Base-by-base conservation (phyloP, 2,329 filamentous ascomycete genomes). In the Aureobasidium sp. region DNA sequence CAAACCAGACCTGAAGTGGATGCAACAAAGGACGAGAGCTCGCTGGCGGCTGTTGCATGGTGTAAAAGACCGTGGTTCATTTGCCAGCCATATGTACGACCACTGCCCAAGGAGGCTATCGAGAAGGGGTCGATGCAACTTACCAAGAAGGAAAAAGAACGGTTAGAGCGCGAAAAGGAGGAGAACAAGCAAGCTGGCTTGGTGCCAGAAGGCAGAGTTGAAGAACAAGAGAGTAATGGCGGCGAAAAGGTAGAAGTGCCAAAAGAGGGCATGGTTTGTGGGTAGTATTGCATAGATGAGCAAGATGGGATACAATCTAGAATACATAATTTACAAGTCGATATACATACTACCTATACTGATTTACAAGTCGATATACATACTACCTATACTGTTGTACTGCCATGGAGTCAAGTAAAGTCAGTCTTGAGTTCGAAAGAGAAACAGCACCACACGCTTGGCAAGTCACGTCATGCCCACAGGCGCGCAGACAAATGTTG, bases 11-110 rank as follows among this genome's bases (percentile, higher is more conserved):
- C 65, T 13, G 73, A 72, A 10, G 66, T 37, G 12, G 59, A 71
- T 59, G 37, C 70, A 68, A 50, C 39, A 29, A 56, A 59, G 13
- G 34, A 48, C 12, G 50, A 65, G 57, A 61, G 44, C 36, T 69
- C 87, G 5, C 76, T 85, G 20, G 85, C 83, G 9, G 86, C 88
- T 0, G 85, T 94, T 29, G 84, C 82, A 61, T 79, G 84, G 64
- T 96, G 91, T 71, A 87, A 86, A 72, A 78, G 91, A 66, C 92
- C 92, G 1, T 97, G 87, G 84, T 97, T 91, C 90, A 82, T 96
- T 4, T 91, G 87, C 59, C 92, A 97, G 77, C 88, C 93, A 4
- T 90, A 96, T 69, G 83, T 97, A 7, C 80, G 92, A 62, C 92
- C 92, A 44, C 73, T 97, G 69, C 94, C 94, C 0, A 89, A 88